phyloP scores from a whole-genome alignment of 73 alveolate species.

The Uronychia binucleata region DNA sequence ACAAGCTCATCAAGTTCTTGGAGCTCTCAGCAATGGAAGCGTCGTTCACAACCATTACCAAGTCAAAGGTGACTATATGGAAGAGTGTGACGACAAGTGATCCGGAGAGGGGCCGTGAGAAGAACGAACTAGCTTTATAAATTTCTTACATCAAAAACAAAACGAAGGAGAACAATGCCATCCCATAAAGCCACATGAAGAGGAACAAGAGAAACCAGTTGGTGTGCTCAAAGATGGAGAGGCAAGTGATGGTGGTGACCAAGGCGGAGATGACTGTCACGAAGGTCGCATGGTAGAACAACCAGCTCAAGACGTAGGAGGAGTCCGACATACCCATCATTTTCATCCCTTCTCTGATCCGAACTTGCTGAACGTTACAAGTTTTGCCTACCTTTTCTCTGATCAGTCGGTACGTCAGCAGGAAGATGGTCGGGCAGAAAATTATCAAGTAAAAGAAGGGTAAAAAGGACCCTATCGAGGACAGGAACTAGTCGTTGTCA shows the following conservation, averaged over 20 bases:
- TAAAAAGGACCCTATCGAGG: conserved; percentile 23
- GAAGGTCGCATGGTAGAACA: conserved; percentile 14
- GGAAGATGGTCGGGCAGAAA: conserved; percentile 65
- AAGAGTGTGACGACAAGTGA: conserved; percentile 31
- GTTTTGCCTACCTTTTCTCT: conserved; percentile 90
- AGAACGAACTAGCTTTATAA: conserved; percentile 54
- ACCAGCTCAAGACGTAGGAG: conserved; percentile 54
- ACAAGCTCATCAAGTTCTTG: conserved; percentile 23
- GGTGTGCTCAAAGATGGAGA: conserved; percentile 3
- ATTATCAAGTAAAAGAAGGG: conserved; percentile 79
- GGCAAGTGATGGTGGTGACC: conserved; percentile 56
- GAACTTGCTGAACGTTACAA: conserved; percentile 63
- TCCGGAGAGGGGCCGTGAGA: conserved; percentile 66
- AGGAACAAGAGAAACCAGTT: background rate
- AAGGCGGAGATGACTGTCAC: conserved; percentile 42
- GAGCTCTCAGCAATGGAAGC: background rate
- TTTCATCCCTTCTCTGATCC: conserved; percentile 76
- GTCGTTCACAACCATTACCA: conserved; percentile 23
- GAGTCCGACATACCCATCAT: conserved; percentile 75
- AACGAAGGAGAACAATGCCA: background rate
- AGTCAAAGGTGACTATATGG: conserved; percentile 41
- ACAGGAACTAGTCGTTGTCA: conserved; percentile 19
- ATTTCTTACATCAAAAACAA: background rate
- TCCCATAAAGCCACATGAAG: background rate
- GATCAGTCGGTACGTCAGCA: conserved; percentile 64